Evolutionary conservation across 140 eudicot genomes (phyloP).

Genomic region (Stevia rebaudiana): DNA sequence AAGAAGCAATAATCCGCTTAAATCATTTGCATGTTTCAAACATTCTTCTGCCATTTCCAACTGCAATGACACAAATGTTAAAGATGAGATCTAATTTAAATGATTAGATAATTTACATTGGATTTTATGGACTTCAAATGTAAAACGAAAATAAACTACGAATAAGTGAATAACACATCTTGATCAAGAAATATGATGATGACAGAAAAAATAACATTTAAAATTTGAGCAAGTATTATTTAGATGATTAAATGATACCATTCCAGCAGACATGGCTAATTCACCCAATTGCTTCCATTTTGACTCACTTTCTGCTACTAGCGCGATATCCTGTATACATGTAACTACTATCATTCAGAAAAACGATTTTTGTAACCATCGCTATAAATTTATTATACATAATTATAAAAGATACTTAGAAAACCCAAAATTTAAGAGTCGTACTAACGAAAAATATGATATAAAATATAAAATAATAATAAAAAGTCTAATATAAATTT

Average conservation of each 20-base stretch:
- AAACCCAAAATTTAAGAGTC: no score
- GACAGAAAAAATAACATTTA: not conserved
- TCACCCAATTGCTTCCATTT: slow-evolving; percentile 81
- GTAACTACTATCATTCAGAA: not conserved
- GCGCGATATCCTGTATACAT: slow-evolving; percentile 50
- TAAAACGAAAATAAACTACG: not conserved
- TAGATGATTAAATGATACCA: slow-evolving; percentile 30
- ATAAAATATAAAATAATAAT: no score
- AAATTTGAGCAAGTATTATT: not conserved
- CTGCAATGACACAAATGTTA: slow-evolving; percentile 36
- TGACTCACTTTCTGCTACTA: slow-evolving; percentile 58
- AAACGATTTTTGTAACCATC: not conserved
- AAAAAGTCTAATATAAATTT: no score
- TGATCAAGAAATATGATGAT: not conserved
- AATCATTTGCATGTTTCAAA: slow-evolving; percentile 78
- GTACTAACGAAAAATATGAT: no score
- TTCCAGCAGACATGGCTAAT: slow-evolving; percentile 69
- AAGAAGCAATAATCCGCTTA: slow-evolving; percentile 88
- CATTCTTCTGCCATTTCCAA: slow-evolving; percentile 93
- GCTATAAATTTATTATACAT: no score
- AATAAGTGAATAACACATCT: not conserved
- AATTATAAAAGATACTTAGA: no score
- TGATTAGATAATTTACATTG: not conserved
- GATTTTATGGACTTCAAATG: not conserved
- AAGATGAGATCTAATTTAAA: not conserved